Evolutionary conservation across 208 protist species (phyloP).

Genomic region (Crithidia acanthocephali): DNA sequence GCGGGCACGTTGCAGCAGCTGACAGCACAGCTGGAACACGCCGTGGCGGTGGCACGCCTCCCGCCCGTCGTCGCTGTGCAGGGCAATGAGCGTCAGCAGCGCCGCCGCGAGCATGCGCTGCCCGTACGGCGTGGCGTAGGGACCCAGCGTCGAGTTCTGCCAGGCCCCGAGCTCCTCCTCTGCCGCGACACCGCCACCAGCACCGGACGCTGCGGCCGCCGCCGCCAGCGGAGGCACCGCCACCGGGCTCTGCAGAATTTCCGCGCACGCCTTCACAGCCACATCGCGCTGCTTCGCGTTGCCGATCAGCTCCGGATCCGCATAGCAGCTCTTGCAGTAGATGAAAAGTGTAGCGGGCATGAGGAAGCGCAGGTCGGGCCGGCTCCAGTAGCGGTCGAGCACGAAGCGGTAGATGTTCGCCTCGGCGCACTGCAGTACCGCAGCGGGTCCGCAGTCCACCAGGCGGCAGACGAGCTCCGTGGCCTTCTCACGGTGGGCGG

Average conservation of each 20-base stretch:
- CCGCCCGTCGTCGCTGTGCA: constrained; percentile 55
- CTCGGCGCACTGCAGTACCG: constrained; percentile 79
- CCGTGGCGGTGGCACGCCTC: constrained; percentile 53
- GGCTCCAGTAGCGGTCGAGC: constrained; percentile 77
- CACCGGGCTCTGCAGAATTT: constrained; percentile 66
- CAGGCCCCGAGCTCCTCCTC: constrained; percentile 52
- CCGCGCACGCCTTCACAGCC: constrained; percentile 56
- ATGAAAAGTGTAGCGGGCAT: constrained; percentile 88
- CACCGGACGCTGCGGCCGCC: not conserved
- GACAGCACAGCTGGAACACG: constrained; percentile 67
- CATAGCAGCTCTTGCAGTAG: constrained; percentile 85
- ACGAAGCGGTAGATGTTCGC: constrained; percentile 80
- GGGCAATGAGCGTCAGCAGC: constrained; percentile 61
- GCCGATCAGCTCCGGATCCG: constrained; percentile 74
- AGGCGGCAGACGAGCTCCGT: constrained; percentile 82
- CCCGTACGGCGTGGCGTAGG: constrained; percentile 55
- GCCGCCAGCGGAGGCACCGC: constrained; percentile 31
- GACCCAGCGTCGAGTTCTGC: constrained; percentile 71
- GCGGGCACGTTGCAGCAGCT: constrained; percentile 49
- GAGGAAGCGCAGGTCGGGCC: constrained; percentile 71
- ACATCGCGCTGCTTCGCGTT: constrained; percentile 47
- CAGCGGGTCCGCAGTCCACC: constrained; percentile 73
- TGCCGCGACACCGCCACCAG: not conserved
- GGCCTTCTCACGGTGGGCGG: constrained; percentile 76
- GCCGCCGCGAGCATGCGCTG: constrained; percentile 73